These are phyloP conservation scores for Colletotrichum graminicola DNA, from an alignment of 2,329 filamentous ascomycete genomes.

Conservation along the genomic window DNA sequence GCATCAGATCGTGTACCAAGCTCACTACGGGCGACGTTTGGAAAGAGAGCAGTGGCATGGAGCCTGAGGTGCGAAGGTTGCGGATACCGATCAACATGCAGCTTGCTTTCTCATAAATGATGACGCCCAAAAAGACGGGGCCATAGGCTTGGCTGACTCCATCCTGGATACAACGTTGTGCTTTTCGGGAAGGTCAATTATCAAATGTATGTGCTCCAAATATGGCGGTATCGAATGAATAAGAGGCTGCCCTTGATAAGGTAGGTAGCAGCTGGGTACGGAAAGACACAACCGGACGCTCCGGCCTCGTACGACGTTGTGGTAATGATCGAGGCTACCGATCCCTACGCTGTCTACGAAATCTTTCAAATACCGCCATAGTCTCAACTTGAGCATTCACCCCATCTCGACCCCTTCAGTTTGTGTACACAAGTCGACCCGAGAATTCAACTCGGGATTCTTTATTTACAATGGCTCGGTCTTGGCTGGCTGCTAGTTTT, in stretches of 20 bases:
- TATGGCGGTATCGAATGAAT: conserved; percentile 2
- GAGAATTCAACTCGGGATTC: background rate
- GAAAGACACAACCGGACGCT: conserved; percentile 13
- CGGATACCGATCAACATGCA: background rate
- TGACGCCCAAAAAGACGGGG: conserved; percentile 10
- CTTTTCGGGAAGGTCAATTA: conserved; percentile 32
- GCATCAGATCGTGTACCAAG: background rate
- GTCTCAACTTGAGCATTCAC: background rate
- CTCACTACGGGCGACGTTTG: no score
- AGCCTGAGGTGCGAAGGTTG: background rate
- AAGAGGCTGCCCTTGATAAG: conserved; percentile 8
- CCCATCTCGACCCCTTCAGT: background rate
- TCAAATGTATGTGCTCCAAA: background rate
- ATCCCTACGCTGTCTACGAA: background rate
- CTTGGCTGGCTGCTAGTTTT: conserved; percentile 10
- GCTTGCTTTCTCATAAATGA: background rate
- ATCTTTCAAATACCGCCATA: conserved; percentile 13
- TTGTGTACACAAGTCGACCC: background rate
- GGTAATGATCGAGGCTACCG: background rate
- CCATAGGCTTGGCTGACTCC: conserved; percentile 25
- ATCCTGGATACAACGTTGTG: conserved; percentile 11
- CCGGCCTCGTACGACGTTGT: conserved; percentile 6
- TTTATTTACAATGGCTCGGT: background rate
- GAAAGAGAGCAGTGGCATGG: no score
- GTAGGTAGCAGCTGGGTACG: conserved; percentile 26